These are phyloP conservation scores for Nothomitra cinnamomea DNA, from an alignment of 2,329 filamentous ascomycete species.

Conservation along the genomic window DNA sequence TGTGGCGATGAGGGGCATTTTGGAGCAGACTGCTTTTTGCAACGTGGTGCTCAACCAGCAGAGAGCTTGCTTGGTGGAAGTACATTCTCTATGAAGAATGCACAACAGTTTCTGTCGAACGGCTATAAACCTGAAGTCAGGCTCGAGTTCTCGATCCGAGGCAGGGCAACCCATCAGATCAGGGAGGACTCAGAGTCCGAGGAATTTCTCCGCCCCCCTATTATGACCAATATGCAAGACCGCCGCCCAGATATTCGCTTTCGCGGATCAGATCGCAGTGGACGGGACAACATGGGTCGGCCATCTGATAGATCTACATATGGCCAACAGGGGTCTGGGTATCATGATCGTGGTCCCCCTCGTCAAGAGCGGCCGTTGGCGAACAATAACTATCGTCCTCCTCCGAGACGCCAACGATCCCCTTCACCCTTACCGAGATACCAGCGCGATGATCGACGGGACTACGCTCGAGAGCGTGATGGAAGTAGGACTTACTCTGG, in stretches of 20 bases:
- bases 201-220: background rate
- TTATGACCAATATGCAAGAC: background rate
- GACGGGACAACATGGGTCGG: background rate
- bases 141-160: background rate
- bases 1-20: background rate
- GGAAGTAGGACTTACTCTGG: background rate
- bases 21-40: constrained; percentile 1
- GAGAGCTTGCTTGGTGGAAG: background rate
- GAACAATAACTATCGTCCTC: background rate
- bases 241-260: background rate
- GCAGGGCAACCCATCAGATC: background rate
- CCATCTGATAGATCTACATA: background rate
- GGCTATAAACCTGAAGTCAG: background rate
- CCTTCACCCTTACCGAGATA: background rate
- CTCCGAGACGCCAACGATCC: background rate
- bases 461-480: background rate
- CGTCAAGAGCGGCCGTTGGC: background rate
- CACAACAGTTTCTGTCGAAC: background rate
- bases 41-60: background rate
- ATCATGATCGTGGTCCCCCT: background rate
- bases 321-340: background rate
- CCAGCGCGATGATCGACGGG: background rate
- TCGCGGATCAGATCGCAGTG: background rate
- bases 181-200: constrained; percentile 1
- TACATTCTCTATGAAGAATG: background rate